Base-by-base conservation (phyloP, 2,329 filamentous ascomycete genomes). In the Aureobasidium lini region DNA sequence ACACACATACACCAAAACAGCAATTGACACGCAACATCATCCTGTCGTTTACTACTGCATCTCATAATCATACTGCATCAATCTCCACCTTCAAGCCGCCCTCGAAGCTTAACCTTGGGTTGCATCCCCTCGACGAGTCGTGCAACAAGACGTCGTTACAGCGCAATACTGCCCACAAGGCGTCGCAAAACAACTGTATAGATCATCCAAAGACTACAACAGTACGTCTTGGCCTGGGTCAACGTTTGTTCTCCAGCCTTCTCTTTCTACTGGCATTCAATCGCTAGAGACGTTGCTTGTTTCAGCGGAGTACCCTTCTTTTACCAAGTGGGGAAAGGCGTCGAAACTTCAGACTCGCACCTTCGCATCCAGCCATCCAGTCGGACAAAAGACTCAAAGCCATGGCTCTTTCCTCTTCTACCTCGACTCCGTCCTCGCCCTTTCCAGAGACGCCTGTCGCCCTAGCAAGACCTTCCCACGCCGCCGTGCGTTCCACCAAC, bases 231-330 rank as follows among this genome's bases (percentile, higher is more conserved):
- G 18, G 39, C 16, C 23, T 28, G 39, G 6, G 6, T 42, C 13
- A 23, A 53, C 37, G 7, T 36, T 53, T 53, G 11, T 53, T 40
- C 18, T 23, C 37, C 36, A 36, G 32, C 23, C 49, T 40, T 56
- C 52, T 48, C 7, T 10, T 28, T n/a, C n/a, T 15, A 47, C 23
- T 32, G 10, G 13, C 3, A 1, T 18, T 42, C 31, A 47, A 40
- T 57, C 53, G 42, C 34, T 57, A 57, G 23, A 57, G 29, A 47
- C 53, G 53, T 57, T 57, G 16, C 7, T 37, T 57, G 42, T 57
- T 47, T 57, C 53, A 39, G 34, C 15, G 18, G 8, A 47, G 53
- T 53, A 32, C 46, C 46, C 16, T 49, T 29, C 36, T 31, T 15
- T 23, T 11, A 34, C 42, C 53, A 29, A 47, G 53, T 47, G 53